Conservation (phyloP, 805 yeast genomes). For the Ogataea pignaliae region DNA sequence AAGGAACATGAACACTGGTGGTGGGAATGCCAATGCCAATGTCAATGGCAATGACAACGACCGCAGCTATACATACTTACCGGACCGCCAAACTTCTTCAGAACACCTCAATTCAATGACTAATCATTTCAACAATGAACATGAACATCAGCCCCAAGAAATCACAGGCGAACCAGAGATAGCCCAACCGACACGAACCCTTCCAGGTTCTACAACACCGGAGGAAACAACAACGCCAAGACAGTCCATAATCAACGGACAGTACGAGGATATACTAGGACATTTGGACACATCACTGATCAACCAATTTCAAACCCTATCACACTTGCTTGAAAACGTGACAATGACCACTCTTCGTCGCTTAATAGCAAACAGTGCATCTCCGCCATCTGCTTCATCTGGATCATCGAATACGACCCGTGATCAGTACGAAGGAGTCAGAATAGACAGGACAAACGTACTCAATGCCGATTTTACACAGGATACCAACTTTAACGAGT, state of each 20-base stretch:
- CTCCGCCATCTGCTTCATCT: slow-evolving; percentile 2
- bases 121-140: no score
- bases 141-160: no score
- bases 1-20: no score
- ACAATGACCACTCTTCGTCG: slow-evolving; percentile 23
- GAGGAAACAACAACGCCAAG: slow-evolving; percentile 1
- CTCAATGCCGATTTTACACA: slow-evolving; percentile 5
- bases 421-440: slow-evolving; percentile 14
- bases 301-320: slow-evolving; percentile 24
- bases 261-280: slow-evolving; percentile 2
- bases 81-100: no score
- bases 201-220: no score
- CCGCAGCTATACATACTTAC: no score
- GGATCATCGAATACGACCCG: not conserved
- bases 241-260: slow-evolving; percentile 5
- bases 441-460: slow-evolving; percentile 16
- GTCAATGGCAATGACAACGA: no score
- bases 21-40: no score
- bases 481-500: slow-evolving; percentile 41
- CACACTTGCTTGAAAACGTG: slow-evolving; percentile 23
- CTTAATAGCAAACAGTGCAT: slow-evolving; percentile 8
- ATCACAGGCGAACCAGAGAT: not conserved
- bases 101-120: no score
- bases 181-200: not conserved
- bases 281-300: slow-evolving; percentile 12